Percentiles rank a stretch among this genome's conserved stretches.
phyloP scores from a whole-genome alignment of 2,329 filamentous ascomycete genomes.

The Penicillium sclerotiorum region DNA sequence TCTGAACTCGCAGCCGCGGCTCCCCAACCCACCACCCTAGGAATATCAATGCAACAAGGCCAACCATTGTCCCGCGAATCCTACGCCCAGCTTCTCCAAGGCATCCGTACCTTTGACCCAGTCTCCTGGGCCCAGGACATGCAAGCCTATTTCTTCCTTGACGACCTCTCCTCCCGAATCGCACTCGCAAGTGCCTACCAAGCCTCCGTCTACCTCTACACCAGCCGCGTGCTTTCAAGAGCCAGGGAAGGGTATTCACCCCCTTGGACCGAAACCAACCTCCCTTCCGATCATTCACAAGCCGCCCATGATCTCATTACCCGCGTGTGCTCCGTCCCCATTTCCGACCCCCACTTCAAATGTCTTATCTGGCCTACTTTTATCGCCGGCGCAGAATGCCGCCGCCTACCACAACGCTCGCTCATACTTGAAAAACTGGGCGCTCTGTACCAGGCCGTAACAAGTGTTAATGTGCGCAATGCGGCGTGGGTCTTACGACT shows the following conservation, averaged over 20 bases:
- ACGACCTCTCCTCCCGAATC: slow-evolving; percentile 51
- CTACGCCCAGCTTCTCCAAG: slow-evolving; percentile 35
- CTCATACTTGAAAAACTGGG: slow-evolving; percentile 38
- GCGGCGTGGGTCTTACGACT: slow-evolving; percentile 43
- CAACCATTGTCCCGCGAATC: slow-evolving; percentile 34
- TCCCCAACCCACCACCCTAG: slow-evolving; percentile 31
- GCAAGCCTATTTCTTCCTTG: slow-evolving; percentile 48
- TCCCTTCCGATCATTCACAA: slow-evolving; percentile 32
- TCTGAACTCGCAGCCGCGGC: slow-evolving; percentile 24
- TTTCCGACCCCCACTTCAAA: slow-evolving; percentile 44
- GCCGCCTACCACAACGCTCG: slow-evolving; percentile 33
- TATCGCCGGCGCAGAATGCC: slow-evolving; percentile 46
- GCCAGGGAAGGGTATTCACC: slow-evolving; percentile 27
- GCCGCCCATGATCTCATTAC: slow-evolving; percentile 37
- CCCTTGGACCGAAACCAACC: slow-evolving; percentile 27
- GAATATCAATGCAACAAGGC: slow-evolving; percentile 28
- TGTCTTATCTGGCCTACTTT: slow-evolving; percentile 49
- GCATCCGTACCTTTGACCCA: slow-evolving; percentile 44
- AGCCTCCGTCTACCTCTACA: slow-evolving; percentile 44
- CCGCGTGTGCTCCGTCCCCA: slow-evolving; percentile 39
- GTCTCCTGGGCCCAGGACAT: slow-evolving; percentile 41
- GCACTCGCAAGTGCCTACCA: slow-evolving; percentile 48
- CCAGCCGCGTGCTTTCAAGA: slow-evolving; percentile 41
- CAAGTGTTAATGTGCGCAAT: slow-evolving; percentile 43
- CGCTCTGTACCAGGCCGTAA: slow-evolving; percentile 38